Percentiles rank a stretch among this genome's conserved stretches.
Conservation (phyloP, 192 early-diverging fungal genomes). For the Chytriomyces sp. region DNA sequence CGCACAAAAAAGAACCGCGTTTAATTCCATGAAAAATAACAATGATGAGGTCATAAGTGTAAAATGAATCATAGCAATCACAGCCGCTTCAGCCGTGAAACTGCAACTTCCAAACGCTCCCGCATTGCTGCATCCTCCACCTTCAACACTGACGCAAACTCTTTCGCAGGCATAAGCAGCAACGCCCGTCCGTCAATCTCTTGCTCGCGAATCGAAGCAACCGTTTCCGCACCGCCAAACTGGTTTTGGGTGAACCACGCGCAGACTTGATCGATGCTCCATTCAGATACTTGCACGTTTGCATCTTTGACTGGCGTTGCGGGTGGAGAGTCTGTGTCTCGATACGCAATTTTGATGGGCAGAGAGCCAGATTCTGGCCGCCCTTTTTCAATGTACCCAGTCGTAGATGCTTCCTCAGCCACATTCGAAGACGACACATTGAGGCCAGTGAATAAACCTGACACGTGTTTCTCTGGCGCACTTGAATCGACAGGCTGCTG, state of each 20-base stretch:
- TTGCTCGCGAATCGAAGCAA: not conserved
- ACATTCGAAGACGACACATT: no score
- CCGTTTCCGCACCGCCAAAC: conserved; percentile 4
- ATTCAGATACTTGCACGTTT: not conserved
- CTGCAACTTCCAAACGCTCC: not conserved
- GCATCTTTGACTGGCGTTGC: not conserved
- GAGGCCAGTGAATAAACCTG: no score
- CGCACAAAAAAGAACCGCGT: no score
- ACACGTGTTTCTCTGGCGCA: no score
- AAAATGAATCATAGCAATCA: no score
- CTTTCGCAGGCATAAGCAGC: not conserved
- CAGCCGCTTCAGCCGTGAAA: no score
- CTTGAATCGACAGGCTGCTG: no score
- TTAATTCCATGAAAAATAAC: no score
- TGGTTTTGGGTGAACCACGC: not conserved
- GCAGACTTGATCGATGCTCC: not conserved
- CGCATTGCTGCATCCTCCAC: not conserved
- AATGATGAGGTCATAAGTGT: no score
- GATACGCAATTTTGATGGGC: not conserved
- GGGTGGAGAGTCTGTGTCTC: not conserved
- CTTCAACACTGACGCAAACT: not conserved
- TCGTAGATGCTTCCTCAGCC: no score
- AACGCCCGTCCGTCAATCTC: conserved; percentile 14
- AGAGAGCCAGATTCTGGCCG: not conserved
- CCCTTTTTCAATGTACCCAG: not conserved